A percentile compares a stretch with the other conserved stretches of the same genome.
These are phyloP conservation scores for Bipolaris zeicola DNA, from an alignment of 2,329 filamentous ascomycete genomes.

Conservation along the genomic window DNA sequence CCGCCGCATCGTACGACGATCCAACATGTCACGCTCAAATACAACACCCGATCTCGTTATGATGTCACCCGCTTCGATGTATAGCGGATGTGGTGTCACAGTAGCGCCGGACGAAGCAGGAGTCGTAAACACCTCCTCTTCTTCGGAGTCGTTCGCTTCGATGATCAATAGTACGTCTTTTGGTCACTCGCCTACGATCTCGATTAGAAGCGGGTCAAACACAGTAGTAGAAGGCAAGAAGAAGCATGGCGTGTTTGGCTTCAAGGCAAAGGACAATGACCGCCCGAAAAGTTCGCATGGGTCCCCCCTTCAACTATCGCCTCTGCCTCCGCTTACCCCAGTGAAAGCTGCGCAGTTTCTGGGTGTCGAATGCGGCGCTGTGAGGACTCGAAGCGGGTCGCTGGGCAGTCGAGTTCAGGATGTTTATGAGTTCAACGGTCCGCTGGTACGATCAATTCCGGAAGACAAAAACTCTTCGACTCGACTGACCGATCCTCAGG, in stretches of 20 bases:
- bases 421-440: slow-evolving; percentile 5
- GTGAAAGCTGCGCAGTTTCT: slow-evolving; percentile 31
- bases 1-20: slow-evolving; percentile 23
- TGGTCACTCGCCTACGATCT: slow-evolving; percentile 10
- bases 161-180: not conserved
- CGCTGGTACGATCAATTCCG: slow-evolving; percentile 11
- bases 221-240: slow-evolving; percentile 17
- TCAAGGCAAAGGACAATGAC: slow-evolving; percentile 20
- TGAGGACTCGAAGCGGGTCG: slow-evolving; percentile 3
- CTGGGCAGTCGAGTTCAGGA: slow-evolving; percentile 2
- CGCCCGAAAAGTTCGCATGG: slow-evolving; percentile 11
- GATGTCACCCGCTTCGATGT: slow-evolving; percentile 7
- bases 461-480: slow-evolving; percentile 6
- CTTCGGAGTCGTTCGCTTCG: slow-evolving; percentile 1
- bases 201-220: slow-evolving; percentile 2
- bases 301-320: slow-evolving; percentile 11
- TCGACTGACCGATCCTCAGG: slow-evolving; percentile 5
- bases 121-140: slow-evolving; percentile 8
- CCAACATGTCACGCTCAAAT: slow-evolving; percentile 20
- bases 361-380: slow-evolving; percentile 14
- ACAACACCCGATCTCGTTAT: slow-evolving; percentile 21
- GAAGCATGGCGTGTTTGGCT: slow-evolving; percentile 24
- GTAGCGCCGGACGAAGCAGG: slow-evolving; percentile 3
- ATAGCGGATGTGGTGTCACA: slow-evolving; percentile 6
- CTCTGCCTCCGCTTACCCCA: slow-evolving; percentile 27